A percentile compares a stretch with the other conserved stretches of the same genome.
Evolutionary conservation across 306 rosid species (phyloP).

Genomic region (Vicia villosa): DNA sequence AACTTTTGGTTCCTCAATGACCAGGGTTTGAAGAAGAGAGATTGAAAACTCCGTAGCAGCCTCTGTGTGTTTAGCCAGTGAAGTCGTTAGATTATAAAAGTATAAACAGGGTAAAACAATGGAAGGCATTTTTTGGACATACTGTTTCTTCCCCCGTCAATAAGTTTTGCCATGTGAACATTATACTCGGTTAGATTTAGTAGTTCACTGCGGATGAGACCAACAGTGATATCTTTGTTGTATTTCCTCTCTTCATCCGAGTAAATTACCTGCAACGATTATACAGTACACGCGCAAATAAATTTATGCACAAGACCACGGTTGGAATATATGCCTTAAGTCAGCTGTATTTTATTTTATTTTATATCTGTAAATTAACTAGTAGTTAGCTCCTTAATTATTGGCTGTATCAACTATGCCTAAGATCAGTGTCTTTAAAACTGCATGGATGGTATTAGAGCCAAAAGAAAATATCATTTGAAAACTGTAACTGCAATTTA

Average conservation of each 20-base stretch:
- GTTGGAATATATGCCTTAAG: not conserved
- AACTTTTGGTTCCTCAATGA: conserved; percentile 73
- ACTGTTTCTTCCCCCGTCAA: conserved; percentile 98
- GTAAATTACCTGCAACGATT: conserved; percentile 77
- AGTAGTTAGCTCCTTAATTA: not conserved
- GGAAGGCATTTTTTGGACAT: conserved; percentile 41
- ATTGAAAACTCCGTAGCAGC: conserved; percentile 84
- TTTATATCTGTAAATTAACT: conserved; percentile 5
- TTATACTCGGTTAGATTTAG: conserved; percentile 95
- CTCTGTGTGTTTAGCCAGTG: conserved; percentile 59
- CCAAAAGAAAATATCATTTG: not conserved
- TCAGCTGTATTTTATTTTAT: not conserved
- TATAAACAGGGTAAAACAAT: conserved; percentile 8
- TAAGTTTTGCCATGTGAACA: conserved; percentile 95
- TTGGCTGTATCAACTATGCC: conserved; percentile 1
- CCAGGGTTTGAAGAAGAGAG: conserved; percentile 82
- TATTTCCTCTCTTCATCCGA: conserved; percentile 95
- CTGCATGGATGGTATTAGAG: not conserved
- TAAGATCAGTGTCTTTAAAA: conserved; percentile 3
- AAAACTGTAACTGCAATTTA: not conserved
- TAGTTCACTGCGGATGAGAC: conserved; percentile 85
- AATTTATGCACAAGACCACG: not conserved
- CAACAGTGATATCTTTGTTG: conserved; percentile 85
- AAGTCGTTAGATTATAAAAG: conserved; percentile 29
- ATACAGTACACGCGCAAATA: not conserved